Conservation (phyloP, 2,329 filamentous ascomycete genomes). For the Chrysoporthe puriensis region DNA sequence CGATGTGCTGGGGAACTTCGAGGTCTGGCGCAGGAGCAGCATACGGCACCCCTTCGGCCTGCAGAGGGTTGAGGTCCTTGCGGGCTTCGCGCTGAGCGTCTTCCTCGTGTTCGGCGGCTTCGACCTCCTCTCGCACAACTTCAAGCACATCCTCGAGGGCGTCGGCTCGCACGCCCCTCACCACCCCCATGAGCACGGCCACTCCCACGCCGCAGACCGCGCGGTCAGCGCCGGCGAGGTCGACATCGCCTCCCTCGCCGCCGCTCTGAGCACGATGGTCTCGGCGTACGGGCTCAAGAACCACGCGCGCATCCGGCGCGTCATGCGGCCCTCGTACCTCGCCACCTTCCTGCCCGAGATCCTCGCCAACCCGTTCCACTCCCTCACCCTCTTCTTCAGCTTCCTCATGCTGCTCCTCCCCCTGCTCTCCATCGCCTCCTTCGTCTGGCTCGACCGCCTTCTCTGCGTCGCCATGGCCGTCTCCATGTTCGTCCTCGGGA, state of each 20-base stretch:
- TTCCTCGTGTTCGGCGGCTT: slow-evolving; percentile 97
- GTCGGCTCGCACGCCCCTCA: slow-evolving; percentile 74
- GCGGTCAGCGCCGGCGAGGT: slow-evolving; percentile 73
- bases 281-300: slow-evolving; percentile 88
- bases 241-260: slow-evolving; percentile 79
- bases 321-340: slow-evolving; percentile 75
- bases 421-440: slow-evolving; percentile 78
- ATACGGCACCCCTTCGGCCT: slow-evolving; percentile 93
- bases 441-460: slow-evolving; percentile 80
- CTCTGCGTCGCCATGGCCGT: slow-evolving; percentile 81
- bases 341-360: slow-evolving; percentile 80
- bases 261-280: slow-evolving; percentile 80
- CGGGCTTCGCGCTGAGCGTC: slow-evolving; percentile 94
- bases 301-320: slow-evolving; percentile 87
- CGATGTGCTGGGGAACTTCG: slow-evolving; percentile 93
- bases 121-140: slow-evolving; percentile 89
- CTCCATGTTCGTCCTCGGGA: slow-evolving; percentile 86
- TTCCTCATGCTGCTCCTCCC: slow-evolving; percentile 74
- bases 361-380: slow-evolving; percentile 93
- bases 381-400: slow-evolving; percentile 88
- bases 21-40: slow-evolving; percentile 92
- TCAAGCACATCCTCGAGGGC: slow-evolving; percentile 87
- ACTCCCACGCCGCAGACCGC: slow-evolving; percentile 22
- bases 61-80: slow-evolving; percentile 89
- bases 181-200: slow-evolving; percentile 61